These are phyloP conservation scores for Crepidotus variabilis DNA, from an alignment of 768 basidiomycete genomes.

Conservation along the genomic window DNA sequence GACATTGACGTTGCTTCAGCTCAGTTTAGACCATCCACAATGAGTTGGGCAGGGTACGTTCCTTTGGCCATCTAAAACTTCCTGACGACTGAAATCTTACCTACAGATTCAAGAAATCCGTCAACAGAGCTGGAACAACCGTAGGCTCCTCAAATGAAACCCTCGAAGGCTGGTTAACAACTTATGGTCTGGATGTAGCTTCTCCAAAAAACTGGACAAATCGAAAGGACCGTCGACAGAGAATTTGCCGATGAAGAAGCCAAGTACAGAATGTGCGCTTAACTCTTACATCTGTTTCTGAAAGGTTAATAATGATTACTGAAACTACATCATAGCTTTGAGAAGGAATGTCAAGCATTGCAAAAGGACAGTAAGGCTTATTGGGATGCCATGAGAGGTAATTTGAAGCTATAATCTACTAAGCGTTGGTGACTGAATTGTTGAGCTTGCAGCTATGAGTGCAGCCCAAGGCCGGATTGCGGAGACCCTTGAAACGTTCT, in stretches of 20 bases:
- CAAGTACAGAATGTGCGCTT: constrained; percentile 80
- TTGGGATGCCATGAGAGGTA: constrained; percentile 87
- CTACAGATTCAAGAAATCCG: constrained; percentile 85
- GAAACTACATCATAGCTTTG: constrained; percentile 54
- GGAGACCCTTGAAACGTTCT: constrained; percentile 92
- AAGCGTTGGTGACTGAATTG: background rate
- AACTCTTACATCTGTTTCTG: background rate
- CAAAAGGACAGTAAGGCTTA: constrained; percentile 97
- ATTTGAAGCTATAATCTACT: background rate
- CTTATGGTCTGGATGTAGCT: constrained; percentile 44
- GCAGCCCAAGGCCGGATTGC: constrained; percentile 89
- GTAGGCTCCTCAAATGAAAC: constrained; percentile 35
- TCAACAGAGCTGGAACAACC: constrained; percentile 90
- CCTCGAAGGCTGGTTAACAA: constrained; percentile 10
- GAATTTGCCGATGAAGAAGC: constrained; percentile 93
- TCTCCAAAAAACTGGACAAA: constrained; percentile 97
- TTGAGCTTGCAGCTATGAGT: constrained; percentile 72
- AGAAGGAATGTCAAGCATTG: constrained; percentile 91
- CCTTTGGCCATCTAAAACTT: background rate
- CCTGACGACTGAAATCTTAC: background rate
- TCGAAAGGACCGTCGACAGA: constrained; percentile 91
- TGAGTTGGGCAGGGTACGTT: constrained; percentile 58
- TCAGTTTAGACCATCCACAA: constrained; percentile 14
- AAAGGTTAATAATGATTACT: constrained; percentile 2
- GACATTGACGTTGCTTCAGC: background rate